Conservation (phyloP, 2,329 filamentous ascomycete genomes). For the Arthrobotrys pseudoclavata region DNA sequence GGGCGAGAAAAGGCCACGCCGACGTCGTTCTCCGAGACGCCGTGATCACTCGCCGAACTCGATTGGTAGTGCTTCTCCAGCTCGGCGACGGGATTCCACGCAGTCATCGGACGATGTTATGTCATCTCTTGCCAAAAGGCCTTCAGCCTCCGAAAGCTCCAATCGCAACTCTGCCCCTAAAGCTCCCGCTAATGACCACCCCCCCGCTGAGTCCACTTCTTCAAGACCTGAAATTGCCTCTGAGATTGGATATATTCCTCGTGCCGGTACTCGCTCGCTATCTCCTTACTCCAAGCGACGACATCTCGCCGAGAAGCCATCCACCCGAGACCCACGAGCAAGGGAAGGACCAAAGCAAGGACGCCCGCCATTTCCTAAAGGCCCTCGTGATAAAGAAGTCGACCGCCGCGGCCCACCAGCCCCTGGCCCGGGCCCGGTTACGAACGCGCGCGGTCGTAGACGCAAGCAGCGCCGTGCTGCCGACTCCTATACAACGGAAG, state of each 20-base stretch:
- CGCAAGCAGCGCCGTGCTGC: slow-evolving; percentile 39
- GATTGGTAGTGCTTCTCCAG: slow-evolving; percentile 38
- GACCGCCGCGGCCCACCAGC: slow-evolving; percentile 34
- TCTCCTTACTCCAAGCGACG: slow-evolving; percentile 48
- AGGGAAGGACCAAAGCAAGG: slow-evolving; percentile 36
- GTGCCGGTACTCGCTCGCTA: slow-evolving; percentile 31
- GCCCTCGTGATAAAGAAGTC: slow-evolving; percentile 36
- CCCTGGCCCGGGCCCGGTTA: background rate
- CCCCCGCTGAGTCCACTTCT: slow-evolving; percentile 4
- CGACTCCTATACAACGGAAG: slow-evolving; percentile 31
- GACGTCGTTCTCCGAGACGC: slow-evolving; percentile 42
- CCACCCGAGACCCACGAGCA: slow-evolving; percentile 15
- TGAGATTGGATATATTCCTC: slow-evolving; percentile 32
- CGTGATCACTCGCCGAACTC: slow-evolving; percentile 41
- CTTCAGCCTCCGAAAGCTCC: background rate
- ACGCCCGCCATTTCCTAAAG: slow-evolving; percentile 39
- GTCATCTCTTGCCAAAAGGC: slow-evolving; percentile 39
- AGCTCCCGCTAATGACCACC: slow-evolving; percentile 1
- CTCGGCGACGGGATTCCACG: slow-evolving; percentile 40
- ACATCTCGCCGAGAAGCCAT: slow-evolving; percentile 28
- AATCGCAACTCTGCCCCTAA: slow-evolving; percentile 19
- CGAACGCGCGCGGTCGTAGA: slow-evolving; percentile 46
- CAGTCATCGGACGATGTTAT: slow-evolving; percentile 47
- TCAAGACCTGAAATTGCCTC: slow-evolving; percentile 36
- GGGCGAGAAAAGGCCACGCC: slow-evolving; percentile 48